Conservation (phyloP, 2,329 filamentous ascomycete species). For the Trichoderma sp. region DNA sequence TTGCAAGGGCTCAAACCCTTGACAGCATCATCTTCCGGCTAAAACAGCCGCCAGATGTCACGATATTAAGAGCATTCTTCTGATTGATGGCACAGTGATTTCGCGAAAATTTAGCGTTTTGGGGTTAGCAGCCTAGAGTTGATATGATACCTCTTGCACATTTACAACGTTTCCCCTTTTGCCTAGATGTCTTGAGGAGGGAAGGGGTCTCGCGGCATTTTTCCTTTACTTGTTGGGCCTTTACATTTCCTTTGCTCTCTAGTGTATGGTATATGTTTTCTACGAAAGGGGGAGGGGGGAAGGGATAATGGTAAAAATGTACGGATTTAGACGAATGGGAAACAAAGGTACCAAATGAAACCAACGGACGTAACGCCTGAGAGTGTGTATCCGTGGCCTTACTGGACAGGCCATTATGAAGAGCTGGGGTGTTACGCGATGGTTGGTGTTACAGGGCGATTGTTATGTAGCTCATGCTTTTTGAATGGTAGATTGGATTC, state of each 20-base stretch:
- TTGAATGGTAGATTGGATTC: not conserved
- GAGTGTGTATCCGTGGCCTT: not conserved
- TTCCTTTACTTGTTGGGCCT: not conserved
- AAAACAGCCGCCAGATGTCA: not conserved
- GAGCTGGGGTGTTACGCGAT: not conserved
- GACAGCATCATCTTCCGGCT: not conserved
- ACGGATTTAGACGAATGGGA: not conserved
- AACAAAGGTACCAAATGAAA: not conserved
- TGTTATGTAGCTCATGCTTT: not conserved
- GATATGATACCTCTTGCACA: not conserved
- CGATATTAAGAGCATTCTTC: not conserved
- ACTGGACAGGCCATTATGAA: not conserved
- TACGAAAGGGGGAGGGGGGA: not conserved
- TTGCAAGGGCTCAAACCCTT: not conserved
- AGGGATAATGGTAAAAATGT: not conserved
- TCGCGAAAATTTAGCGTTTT: not conserved
- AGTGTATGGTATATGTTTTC: not conserved
- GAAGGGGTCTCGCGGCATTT: not conserved
- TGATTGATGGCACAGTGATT: not conserved
- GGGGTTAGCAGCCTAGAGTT: not conserved
- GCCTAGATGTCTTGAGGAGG: not conserved
- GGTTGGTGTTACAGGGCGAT: not conserved
- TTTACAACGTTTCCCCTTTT: not conserved
- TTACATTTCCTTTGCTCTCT: not conserved
- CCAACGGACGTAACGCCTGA: not conserved